Evolutionary conservation across 2,329 filamentous ascomycete genomes (phyloP).

Genomic region (Cladophialophora immunda): DNA sequence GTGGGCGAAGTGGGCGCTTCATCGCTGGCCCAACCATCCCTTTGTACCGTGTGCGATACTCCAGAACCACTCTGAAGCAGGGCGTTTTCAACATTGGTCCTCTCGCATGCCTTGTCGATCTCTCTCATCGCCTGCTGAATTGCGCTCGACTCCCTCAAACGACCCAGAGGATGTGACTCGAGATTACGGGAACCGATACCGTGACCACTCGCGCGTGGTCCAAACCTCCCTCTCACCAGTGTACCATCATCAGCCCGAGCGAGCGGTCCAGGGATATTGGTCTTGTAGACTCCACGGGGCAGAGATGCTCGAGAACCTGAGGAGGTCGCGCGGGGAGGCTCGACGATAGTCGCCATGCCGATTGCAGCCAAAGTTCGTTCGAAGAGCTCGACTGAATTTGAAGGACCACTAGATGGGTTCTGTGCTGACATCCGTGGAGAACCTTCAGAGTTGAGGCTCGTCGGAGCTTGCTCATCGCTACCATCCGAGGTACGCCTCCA

Average conservation of each 20-base stretch:
- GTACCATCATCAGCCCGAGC: slow-evolving; percentile 53
- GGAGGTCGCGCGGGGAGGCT: slow-evolving; percentile 24
- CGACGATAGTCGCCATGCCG: slow-evolving; percentile 45
- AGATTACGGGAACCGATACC: slow-evolving; percentile 44
- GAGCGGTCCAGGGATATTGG: slow-evolving; percentile 42
- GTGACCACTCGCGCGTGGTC: slow-evolving; percentile 52
- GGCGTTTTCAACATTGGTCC: slow-evolving; percentile 16
- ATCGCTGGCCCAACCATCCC: not conserved
- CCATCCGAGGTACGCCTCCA: slow-evolving; percentile 20
- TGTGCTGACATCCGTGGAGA: slow-evolving; percentile 15
- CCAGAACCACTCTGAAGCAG: not conserved
- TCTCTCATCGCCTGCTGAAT: slow-evolving; percentile 30
- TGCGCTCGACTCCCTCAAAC: slow-evolving; percentile 7
- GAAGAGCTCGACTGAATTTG: slow-evolving; percentile 37
- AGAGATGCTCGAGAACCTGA: slow-evolving; percentile 21
- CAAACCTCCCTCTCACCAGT: slow-evolving; percentile 51
- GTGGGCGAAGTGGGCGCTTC: not conserved
- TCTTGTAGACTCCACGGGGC: slow-evolving; percentile 32
- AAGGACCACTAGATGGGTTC: slow-evolving; percentile 14
- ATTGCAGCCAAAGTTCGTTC: slow-evolving; percentile 44
- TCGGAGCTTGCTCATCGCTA: slow-evolving; percentile 19
- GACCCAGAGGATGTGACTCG: slow-evolving; percentile 34
- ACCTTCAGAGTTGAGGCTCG: slow-evolving; percentile 4
- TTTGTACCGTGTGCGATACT: not conserved
- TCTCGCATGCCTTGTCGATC: slow-evolving; percentile 34